Base-by-base conservation (phyloP, 495 filamentous ascomycete genomes). In the Daldinia loculata region DNA sequence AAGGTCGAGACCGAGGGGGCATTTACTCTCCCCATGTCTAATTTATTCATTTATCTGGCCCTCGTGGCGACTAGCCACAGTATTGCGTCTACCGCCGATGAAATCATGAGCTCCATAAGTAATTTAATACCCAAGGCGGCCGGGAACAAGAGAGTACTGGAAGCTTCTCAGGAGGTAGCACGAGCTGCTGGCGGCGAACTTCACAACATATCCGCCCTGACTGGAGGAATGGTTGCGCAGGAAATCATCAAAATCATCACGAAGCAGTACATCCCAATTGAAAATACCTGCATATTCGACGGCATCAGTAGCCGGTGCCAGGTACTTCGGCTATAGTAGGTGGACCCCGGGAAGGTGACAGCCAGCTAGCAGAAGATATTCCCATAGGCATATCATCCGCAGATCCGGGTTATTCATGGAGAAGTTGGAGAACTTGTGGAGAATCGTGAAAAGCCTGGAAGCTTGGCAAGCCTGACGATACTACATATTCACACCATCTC, bases 171-270 rank as follows among this genome's bases (percentile, higher is more conserved):
- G 55, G 91, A 94, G 76, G 82, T 93, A 29, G 89, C 88, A 45
- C 86, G 94, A 36, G 91, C 92, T 32, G 91, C 89, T 58, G 93
- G 93, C 34, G 92, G 88, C 48, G 95, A 99, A 80, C 82, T 99
- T 70, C 96, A 98, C 81, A 98, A 98, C 78, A 92, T 97, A 56
- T 89, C 94, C n/a, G 89, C 94, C 26, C 78, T 98, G 53, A 91
- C 90, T 7, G 95, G 96, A 19, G 96, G 95, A 0, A 89, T 99
- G 80, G 91, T 96, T 26, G 93, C 94, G 30, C 95, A 99, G 81
- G 95, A 99, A 83, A 87, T 93, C 30, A 93, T 98, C 77, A 99
- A 99, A 85, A 90, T 97, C 29, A 85, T 98, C 66, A 99, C 95
- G 55, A 89, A 93, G 79, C 95, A 99, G 84, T 99, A 99, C 83